These are phyloP conservation scores for Pelargonium citronellum DNA, from an alignment of 441 rosid species.

Conservation along the genomic window DNA sequence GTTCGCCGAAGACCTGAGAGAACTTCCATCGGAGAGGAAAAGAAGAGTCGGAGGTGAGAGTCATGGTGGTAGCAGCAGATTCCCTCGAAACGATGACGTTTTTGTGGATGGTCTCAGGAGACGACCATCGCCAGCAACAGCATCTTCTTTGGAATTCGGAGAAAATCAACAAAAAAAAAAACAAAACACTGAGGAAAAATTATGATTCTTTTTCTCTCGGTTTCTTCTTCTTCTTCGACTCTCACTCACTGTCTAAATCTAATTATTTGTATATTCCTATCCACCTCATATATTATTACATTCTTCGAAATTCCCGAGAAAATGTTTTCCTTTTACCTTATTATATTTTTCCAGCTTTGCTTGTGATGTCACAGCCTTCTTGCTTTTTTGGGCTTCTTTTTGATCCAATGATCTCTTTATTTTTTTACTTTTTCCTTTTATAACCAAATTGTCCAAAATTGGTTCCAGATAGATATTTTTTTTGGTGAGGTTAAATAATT, in stretches of 20 bases:
- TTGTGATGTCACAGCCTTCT: no score
- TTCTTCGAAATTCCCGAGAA: background rate
- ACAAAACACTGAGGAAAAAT: no score
- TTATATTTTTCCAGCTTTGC: no score
- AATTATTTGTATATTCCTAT: constrained; percentile 1
- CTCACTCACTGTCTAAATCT: background rate
- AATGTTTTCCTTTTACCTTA: background rate
- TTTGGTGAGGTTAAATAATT: no score
- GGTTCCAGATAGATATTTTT: no score
- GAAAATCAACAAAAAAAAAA: background rate
- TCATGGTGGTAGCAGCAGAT: constrained; percentile 20
- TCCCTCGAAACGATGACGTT: background rate
- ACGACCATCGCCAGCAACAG: background rate
- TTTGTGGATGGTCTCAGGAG: background rate
- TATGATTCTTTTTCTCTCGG: background rate
- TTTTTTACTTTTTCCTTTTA: background rate
- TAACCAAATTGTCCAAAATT: no score
- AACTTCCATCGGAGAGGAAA: constrained; percentile 46
- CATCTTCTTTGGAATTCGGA: background rate
- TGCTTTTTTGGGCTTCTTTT: background rate
- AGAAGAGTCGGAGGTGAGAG: constrained; percentile 16
- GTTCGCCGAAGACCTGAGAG: constrained; percentile 64
- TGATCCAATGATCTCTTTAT: no score
- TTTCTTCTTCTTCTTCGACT: background rate
- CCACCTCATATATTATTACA: background rate